Base-by-base conservation (phyloP, 192 early-diverging fungal genomes). In the Funneliformis mosseae region DNA sequence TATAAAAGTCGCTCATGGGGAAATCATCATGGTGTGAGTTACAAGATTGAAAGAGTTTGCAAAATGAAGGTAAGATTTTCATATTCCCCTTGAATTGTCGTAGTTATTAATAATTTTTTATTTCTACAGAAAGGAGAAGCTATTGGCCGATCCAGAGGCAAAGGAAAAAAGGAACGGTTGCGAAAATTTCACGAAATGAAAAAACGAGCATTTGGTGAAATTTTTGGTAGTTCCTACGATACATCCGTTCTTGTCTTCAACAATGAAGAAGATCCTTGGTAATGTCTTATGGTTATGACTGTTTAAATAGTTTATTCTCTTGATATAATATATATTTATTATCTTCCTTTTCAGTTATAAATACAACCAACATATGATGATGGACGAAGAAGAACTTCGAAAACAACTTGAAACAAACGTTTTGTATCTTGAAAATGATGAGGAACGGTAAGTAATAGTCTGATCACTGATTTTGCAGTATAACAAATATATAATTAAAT, bases 11-110 rank as follows among this genome's bases (percentile, higher is more conserved):
- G 92, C 28, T 89, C 88, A 18, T 96, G 95, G 95, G 84, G 87
- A 3, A 84, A 87, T 41, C 94, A 95, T 84, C 91, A 94, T 81
- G 94, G 94, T 9, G 88, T 93, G 60, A 94, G 92, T 78, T 83
- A 94, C 9, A 85, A 84, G 78, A 87, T 95, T 23, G 90, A 91
- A 55, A 85, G 81, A 8, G 89, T 93, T 21, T 82, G 83, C 39
- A 86, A 88, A 61, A 84, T 94, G 8, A 67, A 80, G 70, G 85
- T 86, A 69, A 63, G 23, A 14, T 68, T n/a, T 48, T 78, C 50
- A 46, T 68, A 60, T 10, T 67, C 41, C 27, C 38, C 9, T 42
- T 33, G 18, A 18, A 67, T 23, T 64, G 8, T 10, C 39, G 42
- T 77, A 48, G 6, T 43, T 43, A 38, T 46, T 41, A 11, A 12